phyloP scores from a whole-genome alignment of 148 eudicot genomes.

The Vaccinium macrocarpon region DNA sequence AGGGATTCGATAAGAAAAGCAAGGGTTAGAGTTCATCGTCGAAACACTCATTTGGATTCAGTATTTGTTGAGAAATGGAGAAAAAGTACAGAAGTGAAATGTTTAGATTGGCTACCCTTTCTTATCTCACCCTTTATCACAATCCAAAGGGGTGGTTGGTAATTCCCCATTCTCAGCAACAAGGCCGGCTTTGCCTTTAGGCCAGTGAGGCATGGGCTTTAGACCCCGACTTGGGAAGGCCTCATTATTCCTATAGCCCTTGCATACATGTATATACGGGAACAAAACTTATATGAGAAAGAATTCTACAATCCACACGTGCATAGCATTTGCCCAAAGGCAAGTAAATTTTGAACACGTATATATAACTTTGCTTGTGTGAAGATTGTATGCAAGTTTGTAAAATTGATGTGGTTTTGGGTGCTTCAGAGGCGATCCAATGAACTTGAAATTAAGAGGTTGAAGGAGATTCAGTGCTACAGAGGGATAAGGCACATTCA shows the following conservation, averaged over 20 bases:
- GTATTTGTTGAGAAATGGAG: no score
- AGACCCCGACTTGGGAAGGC: not conserved
- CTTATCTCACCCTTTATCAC: no score
- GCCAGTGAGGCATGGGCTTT: not conserved
- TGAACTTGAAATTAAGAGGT: constrained; percentile 39
- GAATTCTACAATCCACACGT: not conserved
- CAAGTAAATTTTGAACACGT: not conserved
- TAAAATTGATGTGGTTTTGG: not conserved
- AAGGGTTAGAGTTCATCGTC: no score
- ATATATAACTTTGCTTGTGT: not conserved
- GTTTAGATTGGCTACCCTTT: no score
- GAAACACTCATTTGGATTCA: no score
- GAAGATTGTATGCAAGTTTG: not conserved
- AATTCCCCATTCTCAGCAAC: not conserved
- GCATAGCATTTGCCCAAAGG: not conserved
- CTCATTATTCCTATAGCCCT: not conserved
- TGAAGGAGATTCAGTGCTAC: constrained; percentile 62
- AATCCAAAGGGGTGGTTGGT: not conserved
- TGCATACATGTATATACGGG: no score
- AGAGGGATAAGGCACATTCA: constrained; percentile 57
- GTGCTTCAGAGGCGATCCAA: constrained; percentile 55
- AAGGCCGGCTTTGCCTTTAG: not conserved
- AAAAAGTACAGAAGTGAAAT: no score
- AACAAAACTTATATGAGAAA: not conserved
- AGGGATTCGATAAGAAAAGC: no score